Percentiles rank a stretch among this genome's conserved stretches.
phyloP scores from a whole-genome alignment of 1,284 basidiomycete species.

The Cutaneotrichosporon cyanovorans region DNA sequence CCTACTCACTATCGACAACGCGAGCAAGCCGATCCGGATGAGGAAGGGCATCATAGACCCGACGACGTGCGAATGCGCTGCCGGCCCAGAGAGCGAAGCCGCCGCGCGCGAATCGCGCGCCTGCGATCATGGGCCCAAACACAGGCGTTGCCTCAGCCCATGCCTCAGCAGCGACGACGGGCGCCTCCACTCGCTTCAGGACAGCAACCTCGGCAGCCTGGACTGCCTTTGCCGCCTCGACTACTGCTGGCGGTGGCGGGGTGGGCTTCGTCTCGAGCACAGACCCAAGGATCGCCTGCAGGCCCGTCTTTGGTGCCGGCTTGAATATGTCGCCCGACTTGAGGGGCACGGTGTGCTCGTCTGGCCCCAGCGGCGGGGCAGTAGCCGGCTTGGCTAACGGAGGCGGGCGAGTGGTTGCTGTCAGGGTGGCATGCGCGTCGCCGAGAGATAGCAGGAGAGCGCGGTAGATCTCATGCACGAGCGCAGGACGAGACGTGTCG shows the following conservation, averaged over 20 bases:
- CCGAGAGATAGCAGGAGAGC: conserved; percentile 22
- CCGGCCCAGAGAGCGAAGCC: conserved; percentile 22
- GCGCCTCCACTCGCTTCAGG: conserved; percentile 11
- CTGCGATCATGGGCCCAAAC: conserved; percentile 5
- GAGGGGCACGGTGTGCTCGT: conserved; percentile 26
- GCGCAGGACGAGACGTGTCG: conserved; percentile 25
- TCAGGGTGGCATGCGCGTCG: neutral
- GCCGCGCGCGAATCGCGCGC: conserved; percentile 7
- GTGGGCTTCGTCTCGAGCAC: conserved; percentile 32
- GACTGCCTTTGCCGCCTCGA: conserved; percentile 5
- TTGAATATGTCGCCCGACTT: conserved; percentile 36
- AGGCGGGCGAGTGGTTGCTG: neutral
- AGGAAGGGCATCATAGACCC: conserved; percentile 19
- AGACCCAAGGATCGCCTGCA: conserved; percentile 17
- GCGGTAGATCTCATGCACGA: conserved; percentile 28
- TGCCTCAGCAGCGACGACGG: conserved; percentile 7
- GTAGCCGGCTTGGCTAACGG: neutral
- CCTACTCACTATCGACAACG: conserved; percentile 35
- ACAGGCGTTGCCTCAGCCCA: conserved; percentile 11
- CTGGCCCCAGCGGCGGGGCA: conserved; percentile 9
- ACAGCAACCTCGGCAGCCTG: conserved; percentile 11
- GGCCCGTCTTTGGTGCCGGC: conserved; percentile 22
- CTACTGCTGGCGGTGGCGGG: conserved; percentile 14
- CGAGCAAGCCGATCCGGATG: conserved; percentile 23
- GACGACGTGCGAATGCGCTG: conserved; percentile 27